Percentiles rank a stretch among this genome's conserved stretches.
phyloP scores from a whole-genome alignment of 306 rosid genomes.

The Lathyrus sativus region DNA sequence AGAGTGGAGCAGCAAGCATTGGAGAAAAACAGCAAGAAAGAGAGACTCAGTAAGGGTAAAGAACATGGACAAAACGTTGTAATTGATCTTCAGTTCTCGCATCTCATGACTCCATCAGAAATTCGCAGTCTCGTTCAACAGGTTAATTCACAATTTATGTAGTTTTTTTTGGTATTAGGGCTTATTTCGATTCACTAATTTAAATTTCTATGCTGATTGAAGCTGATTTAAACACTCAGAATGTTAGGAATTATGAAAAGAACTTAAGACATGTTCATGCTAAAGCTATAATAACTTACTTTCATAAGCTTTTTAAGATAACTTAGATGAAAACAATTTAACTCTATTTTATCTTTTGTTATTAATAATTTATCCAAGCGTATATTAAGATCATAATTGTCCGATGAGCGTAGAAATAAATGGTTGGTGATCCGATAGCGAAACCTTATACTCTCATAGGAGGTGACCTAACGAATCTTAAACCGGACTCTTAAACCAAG shows the following conservation, averaged over 20 bases:
- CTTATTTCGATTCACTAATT: not conserved
- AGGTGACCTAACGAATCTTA: too few species aligned
- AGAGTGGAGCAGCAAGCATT: constrained; percentile 69
- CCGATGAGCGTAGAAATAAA: too few species aligned
- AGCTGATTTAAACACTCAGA: too few species aligned
- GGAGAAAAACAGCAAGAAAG: constrained; percentile 60
- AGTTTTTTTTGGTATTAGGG: not conserved
- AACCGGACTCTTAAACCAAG: too few species aligned
- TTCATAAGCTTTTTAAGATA: not conserved
- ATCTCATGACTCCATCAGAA: constrained; percentile 77
- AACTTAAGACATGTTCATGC: not conserved
- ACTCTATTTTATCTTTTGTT: not conserved
- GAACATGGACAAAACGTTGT: constrained; percentile 72
- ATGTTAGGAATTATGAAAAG: not conserved
- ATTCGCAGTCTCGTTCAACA: constrained; percentile 86
- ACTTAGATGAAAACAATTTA: too few species aligned
- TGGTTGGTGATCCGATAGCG: too few species aligned
- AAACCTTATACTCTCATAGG: too few species aligned
- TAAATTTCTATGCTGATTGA: too few species aligned
- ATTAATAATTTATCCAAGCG: too few species aligned
- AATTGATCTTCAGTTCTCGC: constrained; percentile 73
- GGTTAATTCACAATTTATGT: constrained; percentile 38
- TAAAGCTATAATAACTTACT: not conserved
- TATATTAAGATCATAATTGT: too few species aligned
- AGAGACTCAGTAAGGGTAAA: constrained; percentile 55